phyloP scores from a whole-genome alignment of 2,329 filamentous ascomycete species.

The Aspergillus texensis region DNA sequence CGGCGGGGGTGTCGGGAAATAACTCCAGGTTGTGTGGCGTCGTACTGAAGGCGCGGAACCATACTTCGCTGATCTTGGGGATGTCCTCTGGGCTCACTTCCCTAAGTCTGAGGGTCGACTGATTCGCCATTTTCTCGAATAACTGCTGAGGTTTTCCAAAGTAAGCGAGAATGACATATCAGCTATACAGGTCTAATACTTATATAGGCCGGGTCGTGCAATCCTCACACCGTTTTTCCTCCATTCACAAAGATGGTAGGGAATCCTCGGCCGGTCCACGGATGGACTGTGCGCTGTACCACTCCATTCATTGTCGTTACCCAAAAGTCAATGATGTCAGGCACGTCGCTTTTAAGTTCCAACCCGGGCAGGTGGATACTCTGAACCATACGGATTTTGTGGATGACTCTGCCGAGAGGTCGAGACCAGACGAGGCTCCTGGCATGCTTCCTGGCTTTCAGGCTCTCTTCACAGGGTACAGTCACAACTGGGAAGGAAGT shows the following conservation, averaged over 20 bases:
- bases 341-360: background rate
- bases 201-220: background rate
- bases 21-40: background rate
- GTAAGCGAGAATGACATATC: background rate
- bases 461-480: background rate
- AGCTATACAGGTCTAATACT: background rate
- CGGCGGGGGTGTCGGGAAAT: background rate
- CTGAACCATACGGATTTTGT: too few relatives aligned
- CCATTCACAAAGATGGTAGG: background rate
- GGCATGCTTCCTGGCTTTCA: background rate
- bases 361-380: background rate
- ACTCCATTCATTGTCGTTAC: background rate
- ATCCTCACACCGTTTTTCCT: background rate
- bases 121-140: background rate
- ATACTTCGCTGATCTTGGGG: background rate
- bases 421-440: background rate
- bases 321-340: background rate
- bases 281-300: background rate
- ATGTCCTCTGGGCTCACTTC: background rate
- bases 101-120: background rate
- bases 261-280: background rate
- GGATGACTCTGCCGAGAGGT: too few relatives aligned
- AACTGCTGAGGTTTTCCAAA: too few relatives aligned
- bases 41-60: background rate
- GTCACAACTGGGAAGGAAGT: background rate